These are phyloP conservation scores for Capniomyces stellatus DNA, from an alignment of 371 early-diverging fungal species.

Conservation along the genomic window DNA sequence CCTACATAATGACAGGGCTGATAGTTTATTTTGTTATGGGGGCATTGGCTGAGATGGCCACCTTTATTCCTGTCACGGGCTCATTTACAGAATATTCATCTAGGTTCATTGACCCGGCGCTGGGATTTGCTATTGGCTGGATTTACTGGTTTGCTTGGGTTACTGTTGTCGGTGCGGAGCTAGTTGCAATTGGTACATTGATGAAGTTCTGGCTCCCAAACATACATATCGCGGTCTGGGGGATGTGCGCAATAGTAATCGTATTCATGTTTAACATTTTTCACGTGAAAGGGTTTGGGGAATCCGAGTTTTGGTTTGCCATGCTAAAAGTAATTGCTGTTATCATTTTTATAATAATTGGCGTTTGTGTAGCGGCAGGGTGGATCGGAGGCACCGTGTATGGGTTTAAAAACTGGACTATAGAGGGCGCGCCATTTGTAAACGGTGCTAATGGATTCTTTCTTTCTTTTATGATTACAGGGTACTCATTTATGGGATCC, in stretches of 20 bases:
- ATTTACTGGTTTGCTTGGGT: constrained; percentile 74
- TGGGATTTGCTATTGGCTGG: constrained; percentile 63
- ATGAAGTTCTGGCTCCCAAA: constrained; percentile 61
- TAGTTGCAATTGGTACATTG: constrained; percentile 58
- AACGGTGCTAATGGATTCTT: constrained; percentile 45
- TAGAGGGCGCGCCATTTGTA: constrained; percentile 54
- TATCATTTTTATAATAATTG: constrained; percentile 54
- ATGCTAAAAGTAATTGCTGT: constrained; percentile 41
- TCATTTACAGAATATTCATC: constrained; percentile 63
- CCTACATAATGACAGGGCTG: constrained; percentile 48
- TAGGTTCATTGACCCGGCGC: constrained; percentile 65
- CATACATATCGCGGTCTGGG: constrained; percentile 38
- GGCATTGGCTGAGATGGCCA: constrained; percentile 73
- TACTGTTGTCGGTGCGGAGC: constrained; percentile 57
- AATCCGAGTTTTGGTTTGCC: constrained; percentile 56
- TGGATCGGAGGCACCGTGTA: constrained; percentile 33
- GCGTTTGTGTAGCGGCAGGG: constrained; percentile 48
- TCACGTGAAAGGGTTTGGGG: constrained; percentile 50
- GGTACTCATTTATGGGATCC: constrained; percentile 73
- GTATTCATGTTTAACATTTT: constrained; percentile 41
- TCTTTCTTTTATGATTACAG: constrained; percentile 55
- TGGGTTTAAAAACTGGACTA: constrained; percentile 53
- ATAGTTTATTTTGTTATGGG: constrained; percentile 67
- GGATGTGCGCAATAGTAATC: constrained; percentile 33
- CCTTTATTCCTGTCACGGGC: constrained; percentile 64